A percentile compares a stretch with the other conserved stretches of the same genome.
phyloP scores from a whole-genome alignment of 140 eudicot species.

The Ambrosia hybrid region DNA sequence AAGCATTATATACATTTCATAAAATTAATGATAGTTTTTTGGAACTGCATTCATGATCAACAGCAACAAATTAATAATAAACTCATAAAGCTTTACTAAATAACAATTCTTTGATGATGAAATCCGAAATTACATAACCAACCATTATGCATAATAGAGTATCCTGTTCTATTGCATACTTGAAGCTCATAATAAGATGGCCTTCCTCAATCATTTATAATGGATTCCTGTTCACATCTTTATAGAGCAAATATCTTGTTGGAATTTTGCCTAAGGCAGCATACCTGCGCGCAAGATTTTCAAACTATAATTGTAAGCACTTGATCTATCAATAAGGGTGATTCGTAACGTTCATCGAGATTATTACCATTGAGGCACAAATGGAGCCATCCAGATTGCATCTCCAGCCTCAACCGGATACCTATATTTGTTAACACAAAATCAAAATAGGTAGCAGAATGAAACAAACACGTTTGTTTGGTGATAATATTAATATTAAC shows the following conservation, averaged over 20 bases:
- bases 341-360: conserved; percentile 10
- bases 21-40: no score
- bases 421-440: conserved; percentile 42
- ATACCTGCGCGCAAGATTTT: conserved; percentile 62
- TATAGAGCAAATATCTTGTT: conserved; percentile 84
- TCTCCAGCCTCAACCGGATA: conserved; percentile 96
- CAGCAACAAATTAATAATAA: background rate
- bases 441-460: background rate
- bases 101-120: background rate
- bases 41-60: background rate
- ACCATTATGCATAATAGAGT: background rate
- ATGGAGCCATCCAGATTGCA: conserved; percentile 99
- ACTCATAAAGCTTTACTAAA: background rate
- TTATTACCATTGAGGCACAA: conserved; percentile 95
- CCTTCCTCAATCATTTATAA: conserved; percentile 31
- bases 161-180: background rate
- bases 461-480: background rate
- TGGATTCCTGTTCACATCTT: conserved; percentile 91
- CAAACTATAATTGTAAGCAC: background rate
- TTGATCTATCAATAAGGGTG: background rate
- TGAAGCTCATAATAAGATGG: background rate
- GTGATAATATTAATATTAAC: background rate
- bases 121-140: background rate
- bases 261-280: conserved; percentile 92
- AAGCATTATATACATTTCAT: background rate